Base-by-base conservation (phyloP, 768 basidiomycete species). In the Phaffia tasmanica region DNA sequence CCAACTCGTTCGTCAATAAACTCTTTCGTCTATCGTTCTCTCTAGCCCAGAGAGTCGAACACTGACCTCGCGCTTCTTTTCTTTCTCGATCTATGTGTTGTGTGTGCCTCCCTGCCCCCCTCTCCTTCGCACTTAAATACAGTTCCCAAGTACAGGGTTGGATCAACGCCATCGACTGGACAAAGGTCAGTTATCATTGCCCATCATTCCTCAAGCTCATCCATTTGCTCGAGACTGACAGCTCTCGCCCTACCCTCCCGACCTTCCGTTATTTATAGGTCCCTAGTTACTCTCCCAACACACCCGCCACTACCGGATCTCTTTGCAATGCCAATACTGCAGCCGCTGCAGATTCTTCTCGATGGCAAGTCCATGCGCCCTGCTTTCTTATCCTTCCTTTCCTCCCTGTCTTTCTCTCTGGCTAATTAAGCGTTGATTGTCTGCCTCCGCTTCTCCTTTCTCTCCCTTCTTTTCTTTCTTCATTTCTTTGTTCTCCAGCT, bases 1-100 rank as follows among this genome's bases (percentile, higher is more conserved):
- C 72, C 11, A 68, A 77, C 69, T 76, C 75, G 7, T 21, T 66
- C 3, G 69, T 74, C 62, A 75, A 76, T 25, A 69, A 77, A 57
- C 70, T n/a, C n/a, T n/a, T n/a, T n/a, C n/a, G n/a, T 51, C 29
- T 74, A 74, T 74, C 62, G 75, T 47, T 30, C 69, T 1, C 42
- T 3, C 53, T 58, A 70, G 55, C 68, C 74, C 62, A 5, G 7
- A 46, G 32, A 25, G 11, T 11, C 59, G 11, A 23, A 6, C 58
- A 32, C 30, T 32, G 21, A 3, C 30, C 58, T n/a, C 32, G 42
- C 58, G 5, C 35, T 7, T 16, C 30, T 42, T 25, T 42, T n/a
- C 57, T 21, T n/a, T 14, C 32, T 35, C 29, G 48, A 73, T 74
- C 63, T n/a, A n/a, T n/a, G n/a, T n/a, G n/a, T 64, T 72, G 54